phyloP scores from a whole-genome alignment of 2,329 filamentous ascomycete genomes.

The Aspergillus tubingensis region DNA sequence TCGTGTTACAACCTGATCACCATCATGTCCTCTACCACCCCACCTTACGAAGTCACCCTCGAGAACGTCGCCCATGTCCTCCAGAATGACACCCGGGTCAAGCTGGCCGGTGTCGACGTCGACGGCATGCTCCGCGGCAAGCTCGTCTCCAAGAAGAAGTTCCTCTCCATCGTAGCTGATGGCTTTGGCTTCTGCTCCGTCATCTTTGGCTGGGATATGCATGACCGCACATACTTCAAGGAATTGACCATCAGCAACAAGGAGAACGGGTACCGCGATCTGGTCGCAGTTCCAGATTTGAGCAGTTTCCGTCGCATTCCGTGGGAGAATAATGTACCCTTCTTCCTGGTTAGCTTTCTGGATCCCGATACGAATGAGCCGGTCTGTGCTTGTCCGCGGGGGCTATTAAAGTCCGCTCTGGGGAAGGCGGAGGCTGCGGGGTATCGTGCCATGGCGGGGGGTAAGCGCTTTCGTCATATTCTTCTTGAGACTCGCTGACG shows the following conservation, averaged over 20 bases:
- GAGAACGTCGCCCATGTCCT: conserved; percentile 68
- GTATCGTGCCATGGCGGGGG: conserved; percentile 86
- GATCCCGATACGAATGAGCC: conserved; percentile 75
- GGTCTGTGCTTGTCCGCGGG: conserved; percentile 76
- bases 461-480: conserved; percentile 52
- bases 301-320: conserved; percentile 78
- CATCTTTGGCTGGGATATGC: conserved; percentile 96
- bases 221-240: conserved; percentile 83
- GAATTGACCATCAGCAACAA: conserved; percentile 87
- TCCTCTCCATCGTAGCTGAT: conserved; percentile 74
- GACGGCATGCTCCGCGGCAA: conserved; percentile 88
- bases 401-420: conserved; percentile 68
- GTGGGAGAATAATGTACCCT: conserved; percentile 84
- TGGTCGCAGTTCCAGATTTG: conserved; percentile 80
- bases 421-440: conserved; percentile 68
- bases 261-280: conserved; percentile 84
- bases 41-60: conserved; percentile 48
- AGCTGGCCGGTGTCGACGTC: conserved; percentile 83
- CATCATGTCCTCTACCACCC: conserved; percentile 11
- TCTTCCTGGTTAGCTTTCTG: conserved; percentile 80
- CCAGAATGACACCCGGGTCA: conserved; percentile 73
- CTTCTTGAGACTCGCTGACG: conserved; percentile 12
- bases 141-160: conserved; percentile 89
- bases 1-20: not conserved
- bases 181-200: conserved; percentile 95